Percentiles rank a stretch among this genome's conserved stretches.
Evolutionary conservation across 441 rosid genomes (phyloP).

Genomic region (Gossypium davidsonii): DNA sequence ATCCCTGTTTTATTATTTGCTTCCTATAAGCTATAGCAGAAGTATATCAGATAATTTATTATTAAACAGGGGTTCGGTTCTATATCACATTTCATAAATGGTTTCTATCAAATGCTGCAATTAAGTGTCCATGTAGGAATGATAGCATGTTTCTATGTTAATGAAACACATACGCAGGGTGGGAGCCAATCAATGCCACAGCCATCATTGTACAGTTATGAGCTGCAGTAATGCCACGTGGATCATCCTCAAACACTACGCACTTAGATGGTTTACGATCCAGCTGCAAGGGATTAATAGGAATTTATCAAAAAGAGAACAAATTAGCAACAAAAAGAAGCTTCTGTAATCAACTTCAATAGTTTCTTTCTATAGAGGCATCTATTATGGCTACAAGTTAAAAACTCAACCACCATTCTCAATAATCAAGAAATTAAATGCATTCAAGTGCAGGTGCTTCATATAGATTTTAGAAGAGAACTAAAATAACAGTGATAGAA

Average conservation of each 20-base stretch:
- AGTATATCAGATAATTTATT: not conserved
- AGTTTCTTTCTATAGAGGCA: not conserved
- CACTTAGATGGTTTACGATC: constrained; percentile 94
- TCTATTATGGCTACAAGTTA: not conserved
- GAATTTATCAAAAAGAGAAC: not conserved
- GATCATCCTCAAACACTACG: constrained; percentile 83
- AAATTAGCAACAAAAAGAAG: not conserved
- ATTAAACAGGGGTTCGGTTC: not conserved
- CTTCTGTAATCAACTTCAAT: not conserved
- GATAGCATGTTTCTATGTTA: not conserved
- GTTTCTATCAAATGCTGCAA: not conserved
- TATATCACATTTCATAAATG: constrained; percentile 10
- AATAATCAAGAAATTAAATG: not conserved
- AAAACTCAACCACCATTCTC: not conserved
- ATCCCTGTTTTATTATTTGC: not conserved
- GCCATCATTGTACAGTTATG: constrained; percentile 99
- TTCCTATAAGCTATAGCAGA: not conserved
- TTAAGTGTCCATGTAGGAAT: not conserved
- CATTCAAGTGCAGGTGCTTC: not conserved
- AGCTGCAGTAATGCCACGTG: constrained; percentile 84
- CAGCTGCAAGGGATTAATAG: constrained; percentile 42
- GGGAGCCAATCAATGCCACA: constrained; percentile 74
- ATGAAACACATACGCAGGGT: constrained; percentile 61
- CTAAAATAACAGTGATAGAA: not conserved
- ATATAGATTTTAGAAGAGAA: not conserved